Evolutionary conservation across 805 yeast genomes (phyloP), one percentile per base, ranked within the genome.

Genomic region (Tetrapisispora iriomotensis): DNA sequence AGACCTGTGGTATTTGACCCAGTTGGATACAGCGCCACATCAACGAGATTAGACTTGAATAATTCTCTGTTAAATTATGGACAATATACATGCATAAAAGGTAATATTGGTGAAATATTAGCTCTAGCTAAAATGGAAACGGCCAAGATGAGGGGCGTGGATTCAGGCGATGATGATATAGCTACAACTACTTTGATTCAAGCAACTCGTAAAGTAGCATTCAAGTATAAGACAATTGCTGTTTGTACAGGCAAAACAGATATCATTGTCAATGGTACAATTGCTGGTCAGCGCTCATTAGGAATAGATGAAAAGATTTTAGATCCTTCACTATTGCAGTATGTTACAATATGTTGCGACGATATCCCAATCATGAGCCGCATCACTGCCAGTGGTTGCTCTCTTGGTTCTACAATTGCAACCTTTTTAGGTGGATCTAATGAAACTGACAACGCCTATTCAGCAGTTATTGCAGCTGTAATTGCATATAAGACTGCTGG

Each of bases 11-110:
- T 87, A 0, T 79, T 82, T 48, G 96, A 87, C 57, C 96, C 96
- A 0, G 95, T 87, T n/a, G 96, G 87, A 1, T 85, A 80, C 29
- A 95, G 95, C 21, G 95, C 96, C 0, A 70, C 95, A 0, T 41
- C 52, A 3, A 70, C 74, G 5, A 68, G 96, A 42, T 62, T 64
- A 29, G 50, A 59, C 3, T 64, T 76, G 14, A 72, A 77, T 37
- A 56, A 64, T 21, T 53, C 55, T 1, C 49, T 86, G 8, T 56
- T 87, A 24, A 66, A 77, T 27, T 56, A 67, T 10, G 86, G 85
- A 1, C 72, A 69, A 50, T 70, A 68, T 45, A 65, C 74, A 23
- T 86, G 82, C 21, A 77, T 87, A 46, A 85, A 88, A 57, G 96
- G 95, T 1, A 87, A 87, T 50, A 71, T 76, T 10, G 85, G 90